Evolutionary conservation across 768 basidiomycete species (phyloP).

Genomic region (Russula lepida): DNA sequence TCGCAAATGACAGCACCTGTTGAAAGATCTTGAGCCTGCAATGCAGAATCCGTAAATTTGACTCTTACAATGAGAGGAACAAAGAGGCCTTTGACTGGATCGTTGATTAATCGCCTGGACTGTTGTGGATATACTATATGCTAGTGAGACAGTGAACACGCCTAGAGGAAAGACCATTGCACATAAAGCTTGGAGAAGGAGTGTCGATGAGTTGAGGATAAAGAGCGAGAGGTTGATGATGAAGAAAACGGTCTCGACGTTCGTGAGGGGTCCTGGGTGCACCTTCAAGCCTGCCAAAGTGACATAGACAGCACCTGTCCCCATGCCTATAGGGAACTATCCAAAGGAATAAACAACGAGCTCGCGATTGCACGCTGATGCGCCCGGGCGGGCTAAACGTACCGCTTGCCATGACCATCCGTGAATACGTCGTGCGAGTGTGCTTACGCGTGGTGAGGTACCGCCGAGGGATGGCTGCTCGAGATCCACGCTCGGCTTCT

Average conservation of each 20-base stretch:
- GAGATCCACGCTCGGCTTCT: not conserved
- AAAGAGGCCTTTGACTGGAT: slow-evolving; percentile 40
- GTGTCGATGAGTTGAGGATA: slow-evolving; percentile 35
- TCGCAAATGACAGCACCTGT: slow-evolving; percentile 43
- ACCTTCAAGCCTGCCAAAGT: slow-evolving; percentile 35
- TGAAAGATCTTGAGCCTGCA: not conserved
- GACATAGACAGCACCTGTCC: slow-evolving; percentile 43
- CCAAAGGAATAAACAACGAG: not conserved
- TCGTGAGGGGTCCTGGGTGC: slow-evolving; percentile 28
- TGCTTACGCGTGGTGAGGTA: slow-evolving; percentile 20
- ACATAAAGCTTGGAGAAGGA: slow-evolving; percentile 38
- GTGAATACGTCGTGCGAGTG: slow-evolving; percentile 38
- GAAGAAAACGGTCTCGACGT: slow-evolving; percentile 38
- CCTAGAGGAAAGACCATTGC: slow-evolving; percentile 11
- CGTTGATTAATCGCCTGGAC: slow-evolving; percentile 35
- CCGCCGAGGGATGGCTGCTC: not conserved
- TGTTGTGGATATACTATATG: slow-evolving; percentile 37
- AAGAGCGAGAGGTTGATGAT: slow-evolving; percentile 40
- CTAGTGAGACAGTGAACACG: not conserved
- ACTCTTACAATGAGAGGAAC: slow-evolving; percentile 31
- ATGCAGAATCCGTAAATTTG: not conserved
- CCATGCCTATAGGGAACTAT: slow-evolving; percentile 44
- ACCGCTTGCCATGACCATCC: slow-evolving; percentile 47
- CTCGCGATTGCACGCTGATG: not conserved
- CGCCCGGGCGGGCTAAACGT: slow-evolving; percentile 17